Conservation (phyloP, 2,329 filamentous ascomycete species). For the Diaporthe caulivora region DNA sequence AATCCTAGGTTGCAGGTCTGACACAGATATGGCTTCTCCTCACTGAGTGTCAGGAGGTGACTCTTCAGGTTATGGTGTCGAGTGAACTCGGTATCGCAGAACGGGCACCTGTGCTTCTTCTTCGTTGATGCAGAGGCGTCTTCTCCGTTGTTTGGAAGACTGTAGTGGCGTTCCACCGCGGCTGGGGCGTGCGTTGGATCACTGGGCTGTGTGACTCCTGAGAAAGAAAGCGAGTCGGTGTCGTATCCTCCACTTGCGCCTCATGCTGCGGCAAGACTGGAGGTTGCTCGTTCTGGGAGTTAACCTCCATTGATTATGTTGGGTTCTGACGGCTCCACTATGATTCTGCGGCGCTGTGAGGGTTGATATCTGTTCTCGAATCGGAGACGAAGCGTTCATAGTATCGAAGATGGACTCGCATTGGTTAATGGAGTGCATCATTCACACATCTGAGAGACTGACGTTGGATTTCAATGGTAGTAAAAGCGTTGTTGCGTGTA, state of each 20-base stretch:
- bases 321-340: slow-evolving; percentile 40
- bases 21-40: slow-evolving; percentile 97
- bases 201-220: slow-evolving; percentile 61
- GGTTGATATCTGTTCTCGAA: slow-evolving; percentile 56
- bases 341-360: slow-evolving; percentile 56
- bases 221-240: slow-evolving; percentile 67
- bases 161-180: slow-evolving; percentile 63
- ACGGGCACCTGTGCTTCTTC: slow-evolving; percentile 96
- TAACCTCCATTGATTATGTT: slow-evolving; percentile 65
- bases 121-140: slow-evolving; percentile 74
- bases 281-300: slow-evolving; percentile 54
- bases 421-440: too few relatives aligned
- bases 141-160: slow-evolving; percentile 62
- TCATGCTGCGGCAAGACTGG: slow-evolving; percentile 55
- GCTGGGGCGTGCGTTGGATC: slow-evolving; percentile 58
- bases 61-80: slow-evolving; percentile 98
- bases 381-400: too few relatives aligned
- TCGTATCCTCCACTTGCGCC: slow-evolving; percentile 64
- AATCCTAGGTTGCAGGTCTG: slow-evolving; percentile 95
- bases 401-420: too few relatives aligned
- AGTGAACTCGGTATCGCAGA: slow-evolving; percentile 96
- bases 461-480: too few relatives aligned
- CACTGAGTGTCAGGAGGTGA: slow-evolving; percentile 95
- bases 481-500: too few relatives aligned
- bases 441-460: too few relatives aligned